Base-by-base conservation (phyloP, 352 stramenopile genomes). In the Phytophthora multivora region DNA sequence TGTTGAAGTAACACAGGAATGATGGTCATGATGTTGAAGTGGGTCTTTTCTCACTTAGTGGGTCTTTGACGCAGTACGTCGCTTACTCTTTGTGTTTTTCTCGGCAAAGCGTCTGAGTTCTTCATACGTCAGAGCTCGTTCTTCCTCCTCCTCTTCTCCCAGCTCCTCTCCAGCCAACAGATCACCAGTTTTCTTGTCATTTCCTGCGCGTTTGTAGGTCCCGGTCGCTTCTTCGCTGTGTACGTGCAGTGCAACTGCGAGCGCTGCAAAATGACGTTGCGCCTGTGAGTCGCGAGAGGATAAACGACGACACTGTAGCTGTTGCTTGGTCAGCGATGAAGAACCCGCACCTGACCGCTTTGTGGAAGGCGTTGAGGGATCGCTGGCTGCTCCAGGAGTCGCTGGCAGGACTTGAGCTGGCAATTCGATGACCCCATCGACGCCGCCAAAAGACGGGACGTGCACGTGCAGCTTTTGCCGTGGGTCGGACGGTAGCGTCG, bases 61-160 rank as follows among this genome's bases (percentile, higher is more conserved):
- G 7, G 43, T 3, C 38, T 66, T 66, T 5, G 49, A 51, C 16
- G 48, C 10, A 0, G 19, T 39, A n/a, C 59, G 65, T 21, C 59
- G 51, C 41, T 63, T 69, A 16, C 65, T 69, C 30, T 77, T 79
- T 16, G 73, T 71, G 47, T 86, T 80, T 40, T 80, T 85, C n/a
- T 57, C 71, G 8, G 83, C 83, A 7, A 85, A 86, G n/a, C 68
- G 63, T 11, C 71, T 77, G n/a, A 92, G 75, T 48, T 92, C 80
- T 15, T 90, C 79, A 66, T 92, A 90, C 4, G 80, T 90, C 33
- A 89, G 79, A 21, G 77, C 75, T 59, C 80, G 75, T 28, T 92
- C 83, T 9, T 86, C 83, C 31, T 92, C 83, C 5, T 89, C 83
- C 8, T 79, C 80, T 11, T 89, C 75, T n/a, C 25, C 61, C 51